Conservation (phyloP, 2,329 filamentous ascomycete genomes). For the Pestalotiopsis sp. region DNA sequence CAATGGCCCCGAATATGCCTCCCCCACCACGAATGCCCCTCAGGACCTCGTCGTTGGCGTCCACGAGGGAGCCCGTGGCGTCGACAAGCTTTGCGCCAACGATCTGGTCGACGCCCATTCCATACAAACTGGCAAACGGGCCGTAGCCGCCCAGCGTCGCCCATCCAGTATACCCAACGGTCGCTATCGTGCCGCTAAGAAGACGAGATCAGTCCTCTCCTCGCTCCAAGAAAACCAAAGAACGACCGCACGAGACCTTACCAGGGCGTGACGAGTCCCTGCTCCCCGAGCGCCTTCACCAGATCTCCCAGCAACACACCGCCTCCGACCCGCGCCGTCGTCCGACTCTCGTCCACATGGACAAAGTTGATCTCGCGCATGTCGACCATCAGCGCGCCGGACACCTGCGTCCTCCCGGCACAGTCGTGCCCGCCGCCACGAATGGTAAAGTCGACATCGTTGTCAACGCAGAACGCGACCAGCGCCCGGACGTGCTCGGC, state of each 20-base stretch:
- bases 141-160: conserved; percentile 37
- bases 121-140: conserved; percentile 31
- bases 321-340: conserved; percentile 37
- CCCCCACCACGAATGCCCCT: conserved; percentile 42
- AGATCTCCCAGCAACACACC: conserved; percentile 35
- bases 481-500: conserved; percentile 21
- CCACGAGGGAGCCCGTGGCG: conserved; percentile 35
- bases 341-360: conserved; percentile 25
- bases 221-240: neutral
- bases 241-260: conserved; percentile 14
- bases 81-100: conserved; percentile 40
- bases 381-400: conserved; percentile 37
- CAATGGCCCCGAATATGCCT: conserved; percentile 40
- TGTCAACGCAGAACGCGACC: conserved; percentile 20
- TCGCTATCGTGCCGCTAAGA: conserved; percentile 22
- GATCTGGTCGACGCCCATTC: conserved; percentile 40
- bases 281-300: conserved; percentile 25
- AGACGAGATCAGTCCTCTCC: neutral
- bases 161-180: conserved; percentile 38
- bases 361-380: conserved; percentile 38
- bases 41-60: conserved; percentile 38
- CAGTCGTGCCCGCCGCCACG: conserved; percentile 39
- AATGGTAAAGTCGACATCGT: conserved; percentile 27
- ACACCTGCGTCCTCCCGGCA: conserved; percentile 31
- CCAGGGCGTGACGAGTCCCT: conserved; percentile 32